Conservation (phyloP, 495 filamentous ascomycete species). For the Neurospora tetraspora region DNA sequence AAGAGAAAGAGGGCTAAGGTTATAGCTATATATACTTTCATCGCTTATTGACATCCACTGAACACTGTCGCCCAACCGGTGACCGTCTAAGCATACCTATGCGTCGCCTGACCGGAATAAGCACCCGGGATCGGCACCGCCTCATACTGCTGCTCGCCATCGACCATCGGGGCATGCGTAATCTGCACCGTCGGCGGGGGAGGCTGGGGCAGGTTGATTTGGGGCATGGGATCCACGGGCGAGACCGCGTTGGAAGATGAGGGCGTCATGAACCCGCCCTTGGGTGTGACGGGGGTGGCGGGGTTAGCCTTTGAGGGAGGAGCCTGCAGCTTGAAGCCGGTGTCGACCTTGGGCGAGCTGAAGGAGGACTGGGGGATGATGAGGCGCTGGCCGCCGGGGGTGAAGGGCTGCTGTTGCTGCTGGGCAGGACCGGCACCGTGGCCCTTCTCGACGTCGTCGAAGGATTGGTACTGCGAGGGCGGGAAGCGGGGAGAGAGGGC, state of each 20-base stretch:
- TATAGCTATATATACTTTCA: not conserved
- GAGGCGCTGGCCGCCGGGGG: slow-evolving; percentile 28
- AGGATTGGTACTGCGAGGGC: slow-evolving; percentile 36
- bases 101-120: slow-evolving; percentile 36
- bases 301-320: slow-evolving; percentile 68
- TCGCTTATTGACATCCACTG: not conserved
- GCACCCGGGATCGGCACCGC: slow-evolving; percentile 58
- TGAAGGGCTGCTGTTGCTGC: slow-evolving; percentile 27
- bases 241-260: slow-evolving; percentile 8
- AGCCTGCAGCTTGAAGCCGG: slow-evolving; percentile 71
- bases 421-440: not conserved
- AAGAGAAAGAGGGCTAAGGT: slow-evolving; percentile 5
- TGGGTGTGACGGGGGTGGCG: slow-evolving; percentile 64
- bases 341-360: slow-evolving; percentile 25
- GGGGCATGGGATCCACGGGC: not conserved
- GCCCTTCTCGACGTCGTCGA: slow-evolving; percentile 37
- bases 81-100: slow-evolving; percentile 28
- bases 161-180: slow-evolving; percentile 42
- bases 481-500: slow-evolving; percentile 46
- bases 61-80: slow-evolving; percentile 4
- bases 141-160: slow-evolving; percentile 57
- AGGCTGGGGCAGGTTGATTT: slow-evolving; percentile 12
- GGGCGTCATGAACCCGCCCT: slow-evolving; percentile 42
- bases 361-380: slow-evolving; percentile 37
- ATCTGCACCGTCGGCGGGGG: slow-evolving; percentile 13